Base-by-base conservation (phyloP, 306 rosid genomes). In the Dicorynia guianensis region DNA sequence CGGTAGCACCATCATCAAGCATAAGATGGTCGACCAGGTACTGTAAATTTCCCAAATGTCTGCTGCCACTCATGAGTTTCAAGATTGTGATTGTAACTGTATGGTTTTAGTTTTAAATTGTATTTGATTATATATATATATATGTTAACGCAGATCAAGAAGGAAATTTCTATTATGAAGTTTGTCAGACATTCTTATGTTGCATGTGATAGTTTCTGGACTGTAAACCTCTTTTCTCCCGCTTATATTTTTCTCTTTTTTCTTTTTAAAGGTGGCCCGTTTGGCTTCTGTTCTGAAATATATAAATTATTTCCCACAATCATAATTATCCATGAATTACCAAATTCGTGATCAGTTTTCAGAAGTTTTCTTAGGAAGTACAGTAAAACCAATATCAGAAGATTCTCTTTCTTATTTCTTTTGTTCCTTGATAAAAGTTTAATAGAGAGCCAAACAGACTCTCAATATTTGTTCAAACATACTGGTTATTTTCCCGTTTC, bases 111-210 rank as follows among this genome's bases (percentile, higher is more conserved):
- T 58, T 67, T 67, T 11, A 4, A 25, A 25, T 25, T 25, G 30
- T 25, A 25, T 25, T 25, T 25, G 30, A 34, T 9, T 39, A 67
- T 13, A 69, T 78, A 35, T 40, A 33, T 30, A 63, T 25, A 25
- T 25, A 25, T 25, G 2, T 38, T 71, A 12, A 64, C 81, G 87
- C 83, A 89, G 98, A 91, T 93, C 77, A 91, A 93, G 90, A 87
- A 88, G 85, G 97, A 93, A 87, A 91, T 93, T 81, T 86, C 90
- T 38, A 88, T 91, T 55, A 93, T 93, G 98, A 93, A 91, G 86
- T 93, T 87, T 76, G 98, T 91, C 73, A 88, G 97, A 62, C 98
- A 93, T 77, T 97, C 98, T 44, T 87, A 80, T 67, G 87, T 93
- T 60, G 97, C 78, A 87, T 72, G 91, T 12, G 65, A 25, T 54